Evolutionary conservation across 2,329 filamentous ascomycete genomes (phyloP).

Genomic region (Pseudopithomyces chartarum): DNA sequence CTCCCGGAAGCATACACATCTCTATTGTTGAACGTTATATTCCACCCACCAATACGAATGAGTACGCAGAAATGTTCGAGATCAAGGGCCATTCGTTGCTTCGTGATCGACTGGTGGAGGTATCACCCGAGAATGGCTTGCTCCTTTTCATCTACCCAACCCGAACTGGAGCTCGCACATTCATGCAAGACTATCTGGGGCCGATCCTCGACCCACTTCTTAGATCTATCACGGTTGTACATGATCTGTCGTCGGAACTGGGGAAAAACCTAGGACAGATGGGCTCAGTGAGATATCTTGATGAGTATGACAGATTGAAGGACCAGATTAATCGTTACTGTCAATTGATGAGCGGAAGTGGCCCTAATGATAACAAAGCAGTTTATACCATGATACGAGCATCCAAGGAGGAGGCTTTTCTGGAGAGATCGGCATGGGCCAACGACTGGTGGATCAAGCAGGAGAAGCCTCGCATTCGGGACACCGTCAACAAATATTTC

Average conservation of each 20-base stretch:
- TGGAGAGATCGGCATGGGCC: conserved; percentile 62
- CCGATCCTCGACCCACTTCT: conserved; percentile 66
- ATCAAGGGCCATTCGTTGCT: conserved; percentile 59
- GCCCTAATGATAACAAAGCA: conserved; percentile 30
- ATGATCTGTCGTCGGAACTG: conserved; percentile 63
- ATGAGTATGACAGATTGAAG: conserved; percentile 59
- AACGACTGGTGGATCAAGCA: conserved; percentile 68
- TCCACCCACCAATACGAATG: conserved; percentile 63
- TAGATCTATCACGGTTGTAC: conserved; percentile 62
- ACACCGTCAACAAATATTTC: conserved; percentile 52
- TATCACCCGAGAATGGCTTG: conserved; percentile 62
- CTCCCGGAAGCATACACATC: conserved; percentile 64
- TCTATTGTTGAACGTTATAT: conserved; percentile 69
- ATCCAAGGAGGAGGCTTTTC: conserved; percentile 54
- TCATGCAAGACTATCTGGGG: conserved; percentile 63
- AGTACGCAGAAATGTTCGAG: conserved; percentile 64
- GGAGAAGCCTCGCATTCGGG: conserved; percentile 63
- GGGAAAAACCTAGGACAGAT: conserved; percentile 60
- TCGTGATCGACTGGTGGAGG: conserved; percentile 64
- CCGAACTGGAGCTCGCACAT: conserved; percentile 60
- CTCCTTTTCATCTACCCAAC: conserved; percentile 69
- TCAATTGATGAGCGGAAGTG: conserved; percentile 34
- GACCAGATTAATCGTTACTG: conserved; percentile 37
- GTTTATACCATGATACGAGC: conserved; percentile 56
- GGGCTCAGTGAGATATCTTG: conserved; percentile 58